A percentile compares a stretch with the other conserved stretches of the same genome.
These are phyloP conservation scores for Pyrenochaeta sp. DNA, from an alignment of 2,329 filamentous ascomycete genomes.

Conservation along the genomic window DNA sequence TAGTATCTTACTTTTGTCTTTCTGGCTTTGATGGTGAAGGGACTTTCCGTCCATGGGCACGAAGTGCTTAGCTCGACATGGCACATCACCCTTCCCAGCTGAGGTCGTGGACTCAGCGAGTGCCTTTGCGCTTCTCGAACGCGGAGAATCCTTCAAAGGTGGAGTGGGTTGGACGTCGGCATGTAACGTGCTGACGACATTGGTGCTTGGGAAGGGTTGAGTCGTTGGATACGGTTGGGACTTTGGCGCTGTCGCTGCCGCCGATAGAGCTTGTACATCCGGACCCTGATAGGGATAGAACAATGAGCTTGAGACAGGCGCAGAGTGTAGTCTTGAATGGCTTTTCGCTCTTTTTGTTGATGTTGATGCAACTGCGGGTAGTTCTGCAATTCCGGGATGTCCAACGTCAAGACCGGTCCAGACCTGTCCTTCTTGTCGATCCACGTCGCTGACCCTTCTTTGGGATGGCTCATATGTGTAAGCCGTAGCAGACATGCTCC, in stretches of 20 bases:
- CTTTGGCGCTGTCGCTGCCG: background rate
- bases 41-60: background rate
- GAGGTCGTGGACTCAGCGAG: background rate
- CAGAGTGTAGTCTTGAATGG: slow-evolving; percentile 51
- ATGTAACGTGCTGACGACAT: background rate
- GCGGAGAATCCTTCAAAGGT: background rate
- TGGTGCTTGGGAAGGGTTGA: background rate
- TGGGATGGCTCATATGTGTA: slow-evolving; percentile 2
- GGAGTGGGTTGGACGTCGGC: background rate
- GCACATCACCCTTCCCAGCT: background rate
- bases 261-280: slow-evolving; percentile 10
- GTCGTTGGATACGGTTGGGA: slow-evolving; percentile 9
- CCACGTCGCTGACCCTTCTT: slow-evolving; percentile 17
- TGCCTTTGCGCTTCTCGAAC: slow-evolving; percentile 4
- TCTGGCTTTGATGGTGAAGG: background rate
- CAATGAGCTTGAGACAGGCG: slow-evolving; percentile 24
- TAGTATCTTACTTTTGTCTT: slow-evolving; percentile 6
- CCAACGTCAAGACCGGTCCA: slow-evolving; percentile 12
- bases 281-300: slow-evolving; percentile 10
- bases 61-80: background rate
- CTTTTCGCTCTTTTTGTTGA: slow-evolving; percentile 3
- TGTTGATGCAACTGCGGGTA: slow-evolving; percentile 17
- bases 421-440: slow-evolving; percentile 13
- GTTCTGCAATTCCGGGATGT: slow-evolving; percentile 29
- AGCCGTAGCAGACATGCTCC: slow-evolving; percentile 10